phyloP scores from a whole-genome alignment of 2,329 filamentous ascomycete species.

The Incumbomyces delicatus region DNA sequence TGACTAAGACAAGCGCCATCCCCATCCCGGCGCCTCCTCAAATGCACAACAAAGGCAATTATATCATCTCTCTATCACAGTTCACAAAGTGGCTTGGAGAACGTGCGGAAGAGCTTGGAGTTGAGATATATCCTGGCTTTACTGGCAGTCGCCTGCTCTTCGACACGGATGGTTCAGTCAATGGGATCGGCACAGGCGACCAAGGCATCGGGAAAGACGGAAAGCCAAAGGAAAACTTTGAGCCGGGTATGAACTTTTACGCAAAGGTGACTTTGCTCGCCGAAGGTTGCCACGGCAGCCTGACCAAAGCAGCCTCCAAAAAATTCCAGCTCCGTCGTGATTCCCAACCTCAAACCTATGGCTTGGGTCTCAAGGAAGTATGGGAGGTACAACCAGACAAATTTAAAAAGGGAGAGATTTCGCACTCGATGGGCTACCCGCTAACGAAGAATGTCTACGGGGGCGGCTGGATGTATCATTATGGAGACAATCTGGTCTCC shows the following conservation, averaged over 20 bases:
- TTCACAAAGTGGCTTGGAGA: conserved; percentile 94
- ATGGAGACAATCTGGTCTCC: conserved; percentile 91
- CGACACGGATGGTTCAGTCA: conserved; percentile 72
- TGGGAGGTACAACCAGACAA: conserved; percentile 94
- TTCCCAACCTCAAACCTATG: conserved; percentile 91
- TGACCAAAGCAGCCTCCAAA: conserved; percentile 90
- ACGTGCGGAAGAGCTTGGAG: conserved; percentile 88
- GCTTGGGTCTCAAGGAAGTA: conserved; percentile 87
- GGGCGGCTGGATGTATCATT: conserved; percentile 99
- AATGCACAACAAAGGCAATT: conserved; percentile 98
- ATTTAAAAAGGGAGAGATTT: conserved; percentile 75
- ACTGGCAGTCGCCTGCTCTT: conserved; percentile 90
- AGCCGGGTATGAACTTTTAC: conserved; percentile 97
- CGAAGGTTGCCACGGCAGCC: conserved; percentile 89
- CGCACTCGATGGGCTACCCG: conserved; percentile 89
- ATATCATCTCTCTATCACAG: conserved; percentile 91
- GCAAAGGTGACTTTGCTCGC: conserved; percentile 82
- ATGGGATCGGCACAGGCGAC: conserved; percentile 93
- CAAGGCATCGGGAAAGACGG: conserved; percentile 74
- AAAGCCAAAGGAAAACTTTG: conserved; percentile 79
- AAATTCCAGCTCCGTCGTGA: conserved; percentile 85
- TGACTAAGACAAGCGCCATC: conserved; percentile 69
- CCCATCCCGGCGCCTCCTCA: conserved; percentile 84
- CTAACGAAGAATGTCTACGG: conserved; percentile 83
- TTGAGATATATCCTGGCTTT: conserved; percentile 94